Conservation (phyloP, 306 rosid species). For the Gillenia trifoliata region DNA sequence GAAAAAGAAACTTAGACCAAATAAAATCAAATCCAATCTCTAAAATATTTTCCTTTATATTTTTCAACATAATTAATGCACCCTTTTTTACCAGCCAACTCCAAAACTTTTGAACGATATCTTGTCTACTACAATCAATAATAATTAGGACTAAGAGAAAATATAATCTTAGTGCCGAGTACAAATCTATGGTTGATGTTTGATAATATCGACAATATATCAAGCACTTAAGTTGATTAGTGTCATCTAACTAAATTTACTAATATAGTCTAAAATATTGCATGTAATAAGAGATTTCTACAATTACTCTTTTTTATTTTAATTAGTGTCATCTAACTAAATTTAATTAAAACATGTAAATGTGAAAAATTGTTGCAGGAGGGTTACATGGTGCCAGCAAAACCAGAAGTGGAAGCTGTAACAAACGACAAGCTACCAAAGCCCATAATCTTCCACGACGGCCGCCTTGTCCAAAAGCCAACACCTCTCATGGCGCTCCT, state of each 20-base stretch:
- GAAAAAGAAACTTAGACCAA: no score
- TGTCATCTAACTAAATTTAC: background rate
- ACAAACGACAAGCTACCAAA: constrained; percentile 57
- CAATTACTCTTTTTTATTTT: background rate
- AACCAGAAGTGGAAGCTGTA: constrained; percentile 41
- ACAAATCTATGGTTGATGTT: no score
- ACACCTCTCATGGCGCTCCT: constrained; percentile 56
- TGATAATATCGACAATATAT: no score
- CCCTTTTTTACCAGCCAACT: no score
- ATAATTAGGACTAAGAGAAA: no score
- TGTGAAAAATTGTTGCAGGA: constrained; percentile 38
- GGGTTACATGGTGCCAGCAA: constrained; percentile 52
- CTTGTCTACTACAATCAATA: no score
- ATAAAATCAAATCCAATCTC: no score
- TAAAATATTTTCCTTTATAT: no score
- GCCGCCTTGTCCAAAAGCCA: constrained; percentile 67
- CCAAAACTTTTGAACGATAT: no score
- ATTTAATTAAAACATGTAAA: background rate
- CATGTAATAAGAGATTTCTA: background rate
- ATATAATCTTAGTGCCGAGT: no score
- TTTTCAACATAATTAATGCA: no score
- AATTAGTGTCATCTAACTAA: background rate
- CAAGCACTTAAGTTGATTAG: no score
- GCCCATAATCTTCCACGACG: constrained; percentile 83
- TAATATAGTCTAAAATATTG: background rate